Base-by-base conservation (phyloP, 2,329 filamentous ascomycete species). In the Claviceps monticola region DNA sequence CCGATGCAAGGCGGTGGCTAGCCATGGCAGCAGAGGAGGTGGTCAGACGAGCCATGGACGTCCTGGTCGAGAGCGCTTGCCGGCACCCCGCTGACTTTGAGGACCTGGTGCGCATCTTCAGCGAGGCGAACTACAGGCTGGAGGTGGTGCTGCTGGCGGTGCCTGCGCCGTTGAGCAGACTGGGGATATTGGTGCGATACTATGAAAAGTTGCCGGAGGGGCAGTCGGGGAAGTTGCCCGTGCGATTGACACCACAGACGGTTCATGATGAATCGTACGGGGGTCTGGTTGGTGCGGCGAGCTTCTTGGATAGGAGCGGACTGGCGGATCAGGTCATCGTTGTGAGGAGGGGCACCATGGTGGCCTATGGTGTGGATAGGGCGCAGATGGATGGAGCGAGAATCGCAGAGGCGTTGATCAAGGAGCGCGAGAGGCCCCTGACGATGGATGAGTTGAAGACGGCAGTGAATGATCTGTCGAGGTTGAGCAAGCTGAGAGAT, bases 191-290 rank as follows among this genome's bases (percentile, higher is more conserved):
- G 56, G 61, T 65, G 5, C 61, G 72, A 34, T 74, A 62, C 54
- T 63, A 71, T 52, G 60, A 63, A 50, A 57, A 56, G 13, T 46
- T 65, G 51, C 64, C 65, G 0, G 69, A 70, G 59, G 65, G 62
- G 1, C 61, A 61, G 55, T 62, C 62, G 36, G 54, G 64, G 5
- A 59, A 60, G 2, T 46, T 74, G 42, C 70, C 70, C 1, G 56
- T 64, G 5, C 61, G 72, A 9, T 56, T 74, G 41, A 74, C 72
- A 41, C 72, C 72, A 4, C 59, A 58, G 16, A 61, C 55, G 53
- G 67, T 74, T n/a, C 72, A 75, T 49, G 68, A 74, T 49, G 71
- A 71, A 52, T 71, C 71, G 26, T 74, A 69, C 44, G 56, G 43
- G 2, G 71, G 71, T 2, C 50, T 74, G 16, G 51, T 64, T 14